Percentiles rank a stretch among this genome's conserved stretches.
Conservation (phyloP, 169 alveolate species). For the Plasmodium coatneyi region DNA sequence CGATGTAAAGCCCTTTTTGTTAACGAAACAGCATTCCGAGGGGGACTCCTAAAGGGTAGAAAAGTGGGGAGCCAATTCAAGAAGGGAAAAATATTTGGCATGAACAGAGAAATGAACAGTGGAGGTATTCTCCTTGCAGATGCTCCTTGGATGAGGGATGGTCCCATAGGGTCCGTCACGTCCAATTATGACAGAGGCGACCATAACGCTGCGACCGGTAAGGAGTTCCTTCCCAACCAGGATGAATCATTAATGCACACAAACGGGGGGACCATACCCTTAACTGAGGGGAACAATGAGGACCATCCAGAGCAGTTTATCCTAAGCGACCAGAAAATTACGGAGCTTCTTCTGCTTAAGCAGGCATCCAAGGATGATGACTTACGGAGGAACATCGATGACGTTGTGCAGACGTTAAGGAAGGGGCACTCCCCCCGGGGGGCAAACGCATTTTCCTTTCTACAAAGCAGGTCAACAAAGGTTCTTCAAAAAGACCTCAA, state of each 20-base stretch:
- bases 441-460: not conserved
- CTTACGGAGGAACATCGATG: conserved; percentile 67
- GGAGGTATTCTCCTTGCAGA: not conserved
- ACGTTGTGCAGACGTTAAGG: conserved; percentile 11
- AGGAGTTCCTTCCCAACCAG: not conserved
- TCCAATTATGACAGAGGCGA: not conserved
- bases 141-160: conserved; percentile 26
- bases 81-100: conserved; percentile 11
- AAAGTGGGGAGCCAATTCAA: not conserved
- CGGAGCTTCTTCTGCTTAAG: conserved; percentile 74
- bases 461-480: not conserved
- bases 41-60: not conserved
- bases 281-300: conserved; percentile 20
- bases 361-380: conserved; percentile 71
- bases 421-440: not conserved
- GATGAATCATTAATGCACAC: conserved; percentile 53
- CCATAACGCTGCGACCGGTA: not conserved
- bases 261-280: conserved; percentile 23
- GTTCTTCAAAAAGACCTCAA: not conserved
- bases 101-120: not conserved
- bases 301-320: conserved; percentile 34
- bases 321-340: conserved; percentile 77
- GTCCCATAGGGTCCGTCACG: conserved; percentile 40
- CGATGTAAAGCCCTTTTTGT: conserved; percentile 75
- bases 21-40: not conserved